A percentile compares a stretch with the other conserved stretches of the same genome.
These are phyloP conservation scores for Coemansia sp. DNA, from an alignment of 192 early-diverging fungal species.

Conservation along the genomic window DNA sequence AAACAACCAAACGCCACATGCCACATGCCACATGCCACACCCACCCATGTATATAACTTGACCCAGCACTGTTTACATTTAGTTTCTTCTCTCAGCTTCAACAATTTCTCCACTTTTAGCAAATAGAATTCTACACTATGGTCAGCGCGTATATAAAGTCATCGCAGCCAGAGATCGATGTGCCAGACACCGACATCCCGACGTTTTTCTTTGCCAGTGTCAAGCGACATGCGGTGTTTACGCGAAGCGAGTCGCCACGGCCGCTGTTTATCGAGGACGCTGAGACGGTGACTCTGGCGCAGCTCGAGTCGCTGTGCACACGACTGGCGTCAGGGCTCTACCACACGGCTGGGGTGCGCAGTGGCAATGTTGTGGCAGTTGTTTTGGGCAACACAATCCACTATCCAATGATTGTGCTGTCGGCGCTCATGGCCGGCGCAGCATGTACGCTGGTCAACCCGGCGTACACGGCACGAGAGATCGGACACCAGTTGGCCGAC, in stretches of 20 bases:
- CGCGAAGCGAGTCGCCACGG: neutral
- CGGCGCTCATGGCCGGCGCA: conserved; percentile 62
- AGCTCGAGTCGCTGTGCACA: conserved; percentile 15
- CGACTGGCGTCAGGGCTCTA: conserved; percentile 36
- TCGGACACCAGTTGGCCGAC: conserved; percentile 74
- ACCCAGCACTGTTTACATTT: neutral
- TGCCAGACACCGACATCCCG: conserved; percentile 18
- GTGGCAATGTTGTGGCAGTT: conserved; percentile 72
- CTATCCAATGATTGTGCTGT: conserved; percentile 62
- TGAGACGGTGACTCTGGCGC: conserved; percentile 7
- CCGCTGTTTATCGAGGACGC: conserved; percentile 26
- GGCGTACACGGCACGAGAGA: conserved; percentile 71
- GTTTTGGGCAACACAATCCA: conserved; percentile 70
- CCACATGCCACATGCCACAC: too few species aligned
- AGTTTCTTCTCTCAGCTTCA: neutral
- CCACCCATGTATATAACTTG: too few species aligned
- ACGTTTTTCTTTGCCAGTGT: conserved; percentile 19
- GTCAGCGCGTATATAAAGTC: conserved; percentile 6
- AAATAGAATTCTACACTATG: neutral
- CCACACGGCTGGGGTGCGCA: conserved; percentile 57
- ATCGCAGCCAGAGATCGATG: conserved; percentile 3
- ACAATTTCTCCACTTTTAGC: neutral
- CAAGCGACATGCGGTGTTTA: conserved; percentile 5
- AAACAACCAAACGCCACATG: too few species aligned
- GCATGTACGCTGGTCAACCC: conserved; percentile 76